Evolutionary conservation across 2,329 filamentous ascomycete species (phyloP), one percentile per base, ranked within the genome.

Genomic region (Sporothrix globosa): DNA sequence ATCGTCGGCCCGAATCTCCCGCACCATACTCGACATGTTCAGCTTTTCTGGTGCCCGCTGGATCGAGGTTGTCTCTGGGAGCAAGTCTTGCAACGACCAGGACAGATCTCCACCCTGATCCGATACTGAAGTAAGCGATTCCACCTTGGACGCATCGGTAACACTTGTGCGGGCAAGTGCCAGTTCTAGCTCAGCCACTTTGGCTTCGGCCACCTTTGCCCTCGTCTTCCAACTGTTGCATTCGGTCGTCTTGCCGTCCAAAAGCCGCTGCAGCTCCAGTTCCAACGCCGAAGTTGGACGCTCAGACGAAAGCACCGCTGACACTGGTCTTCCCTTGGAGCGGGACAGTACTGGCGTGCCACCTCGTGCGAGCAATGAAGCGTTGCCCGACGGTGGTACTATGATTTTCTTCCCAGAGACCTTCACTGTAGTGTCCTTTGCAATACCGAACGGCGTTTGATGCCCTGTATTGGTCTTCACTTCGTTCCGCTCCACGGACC

Each of bases 131-230:
- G 46, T n/a, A n/a, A 67, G 4, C 13, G 68, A 52, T 4, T 24
- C 48, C 17, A n/a, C 11, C 52, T 44, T 67, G 48, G 46, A 56
- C 11, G 21, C 50, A 14, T 66, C 39, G 3, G 39, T 52, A 10
- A 34, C 56, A 52, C 61, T 46, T 54, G 70, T 56, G 4, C 78
- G 77, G 9, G 65, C 30, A 2, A 71, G 48, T 5, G 34, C 41
- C 66, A 71, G 56, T 75, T 86, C 81, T 71, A 86, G 82, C 30
- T 83, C 81, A 4, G 81, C 79, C 21, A 88, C 76, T 65, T 84
- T 81, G 72, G 79, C 81, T 78, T 90, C 87, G 0, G 87, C 87
- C 4, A 81, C 80, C 74, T 87, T 82, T 0, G 88, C 88, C 44
- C 86, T 80, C 44, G 80, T 81, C 73, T 81, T 84, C 88, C 88